Percentiles rank a stretch among this genome's conserved stretches.
Evolutionary conservation across 495 filamentous ascomycete species (phyloP).

Genomic region (Stereocaulon alpinum): DNA sequence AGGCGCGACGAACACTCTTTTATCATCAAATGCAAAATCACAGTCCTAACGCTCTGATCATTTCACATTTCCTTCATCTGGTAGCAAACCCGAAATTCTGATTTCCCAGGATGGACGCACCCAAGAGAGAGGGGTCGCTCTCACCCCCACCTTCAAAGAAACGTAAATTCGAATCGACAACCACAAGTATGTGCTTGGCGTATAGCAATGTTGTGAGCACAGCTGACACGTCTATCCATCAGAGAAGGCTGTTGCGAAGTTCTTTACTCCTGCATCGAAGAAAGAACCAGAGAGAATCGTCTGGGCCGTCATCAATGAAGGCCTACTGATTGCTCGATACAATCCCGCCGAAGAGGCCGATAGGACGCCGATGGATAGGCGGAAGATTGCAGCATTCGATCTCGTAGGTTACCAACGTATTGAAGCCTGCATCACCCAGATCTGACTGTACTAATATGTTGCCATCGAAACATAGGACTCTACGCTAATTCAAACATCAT

Average conservation of each 20-base stretch:
- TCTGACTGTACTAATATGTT: not conserved
- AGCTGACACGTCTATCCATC: conserved; percentile 4
- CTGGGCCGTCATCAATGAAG: conserved; percentile 63
- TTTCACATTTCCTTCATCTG: not conserved
- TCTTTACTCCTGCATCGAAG: conserved; percentile 82
- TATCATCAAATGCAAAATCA: no score
- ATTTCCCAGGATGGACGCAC: not conserved
- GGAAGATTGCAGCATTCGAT: conserved; percentile 82
- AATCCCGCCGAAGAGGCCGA: conserved; percentile 29
- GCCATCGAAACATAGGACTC: conserved; percentile 52
- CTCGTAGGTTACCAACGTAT: conserved; percentile 45
- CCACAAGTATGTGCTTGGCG: conserved; percentile 50
- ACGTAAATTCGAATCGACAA: conserved; percentile 56
- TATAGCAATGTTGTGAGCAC: not conserved
- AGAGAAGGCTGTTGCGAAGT: conserved; percentile 63
- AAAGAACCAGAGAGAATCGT: conserved; percentile 68
- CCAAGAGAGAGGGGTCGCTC: conserved; percentile 9
- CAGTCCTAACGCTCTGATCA: no score
- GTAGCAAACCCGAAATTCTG: not conserved
- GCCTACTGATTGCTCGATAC: conserved; percentile 70
- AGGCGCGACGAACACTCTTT: no score
- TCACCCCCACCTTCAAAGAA: conserved; percentile 37
- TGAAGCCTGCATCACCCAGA: not conserved
- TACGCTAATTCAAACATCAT: conserved; percentile 69
- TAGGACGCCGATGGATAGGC: conserved; percentile 26